Evolutionary conservation across 257 asterid genomes (phyloP), one percentile per base, ranked within the genome.

Genomic region (Echium plantagineum): DNA sequence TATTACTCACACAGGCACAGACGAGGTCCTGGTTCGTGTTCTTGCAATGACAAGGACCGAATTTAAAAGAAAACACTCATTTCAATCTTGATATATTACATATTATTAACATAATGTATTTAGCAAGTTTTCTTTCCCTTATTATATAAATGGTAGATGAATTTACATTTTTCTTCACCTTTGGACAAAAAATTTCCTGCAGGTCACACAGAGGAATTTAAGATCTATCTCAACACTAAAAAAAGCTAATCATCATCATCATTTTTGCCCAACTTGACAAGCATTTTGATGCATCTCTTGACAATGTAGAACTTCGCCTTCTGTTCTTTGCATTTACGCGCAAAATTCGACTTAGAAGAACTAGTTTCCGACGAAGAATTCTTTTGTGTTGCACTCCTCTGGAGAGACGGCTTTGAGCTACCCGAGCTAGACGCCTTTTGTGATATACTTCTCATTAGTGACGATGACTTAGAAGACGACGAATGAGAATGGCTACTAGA

Each of bases 271-370:
- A 93, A 80, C 69, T 80, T 68, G 49, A 85, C 86, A 28, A 88
- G 96, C 96, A 88, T 85, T 3, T 75, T 61, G 65, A 88, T 82
- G 81, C 96, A 88, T 18, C 90, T 58, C 70, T 88, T 88, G 8
- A 85, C 96, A 5, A 88, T 88, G 75, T 88, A 88, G 67, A 88
- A 83, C 62, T 83, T 88, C 18, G 96, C 85, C 51, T 54, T 80
- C 79, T 53, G 49, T 42, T 42, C 49, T 13, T 42, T 42, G 49
- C 49, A 42, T 42, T 42, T 42, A 42, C 89, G 62, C 0, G 84
- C 46, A 9, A 82, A 74, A 15, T 77, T 72, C 0, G 93, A 76
- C 55, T 72, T 80, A 3, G 80, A 66, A 3, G 80, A 66, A 17
- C 79, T 5, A 54, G 47, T 42, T 42, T 42, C 49, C 10, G 49